Conservation (phyloP, 257 asterid species). For the Nicotiana attenuata region DNA sequence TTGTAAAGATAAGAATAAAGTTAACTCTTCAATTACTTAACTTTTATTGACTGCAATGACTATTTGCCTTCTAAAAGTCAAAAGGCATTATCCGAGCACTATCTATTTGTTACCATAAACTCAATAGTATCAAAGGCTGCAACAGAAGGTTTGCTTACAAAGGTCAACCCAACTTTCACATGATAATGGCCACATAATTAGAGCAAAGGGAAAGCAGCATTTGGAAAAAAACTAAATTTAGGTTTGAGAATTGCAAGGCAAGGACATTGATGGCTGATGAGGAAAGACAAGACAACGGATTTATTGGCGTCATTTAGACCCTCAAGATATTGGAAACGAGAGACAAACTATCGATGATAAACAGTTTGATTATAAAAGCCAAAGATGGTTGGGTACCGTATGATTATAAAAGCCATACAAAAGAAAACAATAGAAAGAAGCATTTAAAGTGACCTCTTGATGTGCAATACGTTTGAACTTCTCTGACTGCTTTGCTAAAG, state of each 20-base stretch:
- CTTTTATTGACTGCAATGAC: background rate
- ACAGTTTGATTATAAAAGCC: too few species aligned
- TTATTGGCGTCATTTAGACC: background rate
- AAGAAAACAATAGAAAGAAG: background rate
- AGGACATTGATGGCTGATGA: background rate
- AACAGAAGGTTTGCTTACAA: background rate
- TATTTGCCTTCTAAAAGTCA: background rate
- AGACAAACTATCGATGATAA: background rate
- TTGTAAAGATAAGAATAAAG: background rate
- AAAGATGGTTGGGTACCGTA: too few species aligned
- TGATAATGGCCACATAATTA: background rate
- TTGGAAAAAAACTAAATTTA: background rate
- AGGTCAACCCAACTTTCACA: background rate
- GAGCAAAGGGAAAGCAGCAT: background rate
- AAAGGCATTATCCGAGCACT: background rate
- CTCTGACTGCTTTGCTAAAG: constrained; percentile 67
- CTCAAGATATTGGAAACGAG: background rate
- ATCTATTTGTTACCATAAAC: background rate
- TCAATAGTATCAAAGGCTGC: background rate
- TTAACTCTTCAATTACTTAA: background rate
- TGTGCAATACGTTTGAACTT: constrained; percentile 68
- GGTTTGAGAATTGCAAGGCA: background rate
- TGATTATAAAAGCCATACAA: background rate
- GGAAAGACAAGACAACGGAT: background rate
- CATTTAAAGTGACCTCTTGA: constrained; percentile 59